A percentile compares a stretch with the other conserved stretches of the same genome.
Evolutionary conservation across 192 early-diverging fungal species (phyloP).

Genomic region (Entomortierella chlamydospora): DNA sequence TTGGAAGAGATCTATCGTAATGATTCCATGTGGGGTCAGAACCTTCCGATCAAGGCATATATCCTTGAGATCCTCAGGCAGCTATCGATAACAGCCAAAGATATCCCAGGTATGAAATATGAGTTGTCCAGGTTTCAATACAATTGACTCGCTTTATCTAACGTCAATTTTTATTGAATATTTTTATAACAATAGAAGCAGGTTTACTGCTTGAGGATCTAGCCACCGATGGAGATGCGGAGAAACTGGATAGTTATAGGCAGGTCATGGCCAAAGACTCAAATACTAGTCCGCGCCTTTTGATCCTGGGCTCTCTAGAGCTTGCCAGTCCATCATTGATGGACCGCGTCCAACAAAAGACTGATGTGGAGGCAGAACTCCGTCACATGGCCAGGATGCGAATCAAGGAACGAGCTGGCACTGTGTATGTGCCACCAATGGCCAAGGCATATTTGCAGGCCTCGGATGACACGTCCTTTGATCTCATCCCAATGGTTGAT

Average conservation of each 20-base stretch:
- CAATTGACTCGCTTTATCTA: too few relatives aligned
- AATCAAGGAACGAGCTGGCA: neutral
- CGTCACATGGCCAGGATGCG: neutral
- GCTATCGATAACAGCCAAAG: neutral
- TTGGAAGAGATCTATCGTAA: slow-evolving; percentile 3
- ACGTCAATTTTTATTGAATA: too few relatives aligned
- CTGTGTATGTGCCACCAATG: neutral
- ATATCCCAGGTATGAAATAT: neutral
- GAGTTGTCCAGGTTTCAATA: too few relatives aligned
- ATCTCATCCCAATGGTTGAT: neutral
- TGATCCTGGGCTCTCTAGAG: too few relatives aligned
- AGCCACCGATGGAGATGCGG: too few relatives aligned
- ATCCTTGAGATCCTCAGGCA: slow-evolving; percentile 2
- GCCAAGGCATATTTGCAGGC: neutral
- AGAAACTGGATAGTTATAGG: too few relatives aligned
- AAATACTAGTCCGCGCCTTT: too few relatives aligned
- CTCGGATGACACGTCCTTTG: neutral
- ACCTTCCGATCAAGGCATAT: neutral
- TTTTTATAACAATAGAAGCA: too few relatives aligned
- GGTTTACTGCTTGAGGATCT: too few relatives aligned
- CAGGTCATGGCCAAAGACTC: too few relatives aligned
- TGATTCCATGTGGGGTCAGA: slow-evolving; percentile 3
- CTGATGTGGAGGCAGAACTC: neutral
- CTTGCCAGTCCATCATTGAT: too few relatives aligned
- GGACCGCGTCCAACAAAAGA: too few relatives aligned